Evolutionary conservation across 2,329 filamentous ascomycete genomes (phyloP).

Genomic region (Scorias spongiosa): DNA sequence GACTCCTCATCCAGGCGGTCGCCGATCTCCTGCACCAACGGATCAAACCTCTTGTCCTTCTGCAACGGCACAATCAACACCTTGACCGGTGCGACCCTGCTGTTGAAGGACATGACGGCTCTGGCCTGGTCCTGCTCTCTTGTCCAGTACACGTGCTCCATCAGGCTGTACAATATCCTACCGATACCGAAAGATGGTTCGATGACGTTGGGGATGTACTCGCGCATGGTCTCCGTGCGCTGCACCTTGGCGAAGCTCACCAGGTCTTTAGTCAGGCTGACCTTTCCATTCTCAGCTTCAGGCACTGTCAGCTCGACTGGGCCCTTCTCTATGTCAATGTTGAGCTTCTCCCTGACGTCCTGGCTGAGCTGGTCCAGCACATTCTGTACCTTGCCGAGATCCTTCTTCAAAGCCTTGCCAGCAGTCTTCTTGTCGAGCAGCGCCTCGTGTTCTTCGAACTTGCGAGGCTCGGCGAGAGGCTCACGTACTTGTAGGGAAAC

Average conservation of each 20-base stretch:
- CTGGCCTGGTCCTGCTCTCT: constrained; percentile 72
- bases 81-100: constrained; percentile 79
- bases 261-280: constrained; percentile 64
- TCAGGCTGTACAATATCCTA: constrained; percentile 78
- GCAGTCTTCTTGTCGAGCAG: constrained; percentile 92
- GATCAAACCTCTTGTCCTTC: constrained; percentile 62
- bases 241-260: constrained; percentile 74
- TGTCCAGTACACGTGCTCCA: constrained; percentile 93
- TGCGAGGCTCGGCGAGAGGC: constrained; percentile 59
- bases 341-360: constrained; percentile 64
- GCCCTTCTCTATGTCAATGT: constrained; percentile 58
- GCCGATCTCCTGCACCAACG: constrained; percentile 58
- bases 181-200: constrained; percentile 97
- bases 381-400: constrained; percentile 70
- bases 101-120: constrained; percentile 61
- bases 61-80: constrained; percentile 85
- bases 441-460: constrained; percentile 74
- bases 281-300: constrained; percentile 51
- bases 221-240: constrained; percentile 65
- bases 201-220: constrained; percentile 76
- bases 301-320: constrained; percentile 66
- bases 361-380: constrained; percentile 64
- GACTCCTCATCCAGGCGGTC: constrained; percentile 60
- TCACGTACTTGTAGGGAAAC: constrained; percentile 74
- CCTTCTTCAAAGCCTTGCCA: constrained; percentile 88